Conservation (phyloP, 129 eudicot genomes). For the Solidago caesia region DNA sequence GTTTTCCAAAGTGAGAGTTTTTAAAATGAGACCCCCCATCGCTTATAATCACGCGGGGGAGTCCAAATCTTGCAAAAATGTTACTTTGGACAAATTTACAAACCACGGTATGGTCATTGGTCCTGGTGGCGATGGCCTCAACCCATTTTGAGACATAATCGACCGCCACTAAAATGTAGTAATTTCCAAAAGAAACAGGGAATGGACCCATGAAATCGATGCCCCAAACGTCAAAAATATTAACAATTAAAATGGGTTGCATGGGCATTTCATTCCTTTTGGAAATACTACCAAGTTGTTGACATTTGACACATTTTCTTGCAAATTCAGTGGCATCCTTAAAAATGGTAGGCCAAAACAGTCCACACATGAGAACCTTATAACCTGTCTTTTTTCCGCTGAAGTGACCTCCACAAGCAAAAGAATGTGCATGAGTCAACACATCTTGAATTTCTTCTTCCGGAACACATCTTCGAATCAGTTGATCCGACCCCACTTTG, state of each 20-base stretch:
- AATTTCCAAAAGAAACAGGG: background rate
- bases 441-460: background rate
- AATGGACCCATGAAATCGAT: constrained; percentile 3
- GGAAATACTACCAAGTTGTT: background rate
- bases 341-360: constrained; percentile 5
- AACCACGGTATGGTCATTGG: constrained; percentile 1
- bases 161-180: background rate
- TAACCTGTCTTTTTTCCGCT: background rate
- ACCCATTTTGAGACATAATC: constrained; percentile 14
- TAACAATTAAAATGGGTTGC: background rate
- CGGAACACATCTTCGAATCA: background rate
- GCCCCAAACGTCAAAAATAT: constrained; percentile 10
- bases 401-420: background rate
- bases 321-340: background rate
- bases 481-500: background rate
- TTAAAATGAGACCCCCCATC: background rate
- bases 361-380: background rate
- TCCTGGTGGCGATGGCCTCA: background rate
- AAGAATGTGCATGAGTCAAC: background rate
- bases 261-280: background rate
- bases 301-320: background rate
- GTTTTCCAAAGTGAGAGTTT: background rate
- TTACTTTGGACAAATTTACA: background rate
- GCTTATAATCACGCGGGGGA: background rate
- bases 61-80: background rate